Conservation (phyloP, 352 stramenopile genomes). For the Globisporangium apiculatum region DNA sequence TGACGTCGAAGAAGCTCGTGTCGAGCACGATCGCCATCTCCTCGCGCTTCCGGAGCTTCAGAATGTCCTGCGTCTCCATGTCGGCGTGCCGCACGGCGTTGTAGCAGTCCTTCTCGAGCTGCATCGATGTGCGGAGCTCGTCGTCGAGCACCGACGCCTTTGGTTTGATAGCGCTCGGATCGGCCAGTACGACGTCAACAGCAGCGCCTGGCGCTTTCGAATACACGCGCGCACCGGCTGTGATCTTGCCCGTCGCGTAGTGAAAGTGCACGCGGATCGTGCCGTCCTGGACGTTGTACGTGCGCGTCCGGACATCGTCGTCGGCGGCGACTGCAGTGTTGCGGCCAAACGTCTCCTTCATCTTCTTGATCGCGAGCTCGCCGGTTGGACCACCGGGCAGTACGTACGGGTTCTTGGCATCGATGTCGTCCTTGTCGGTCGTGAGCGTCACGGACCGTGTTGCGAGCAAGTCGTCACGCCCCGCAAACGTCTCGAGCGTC, state of each 20-base stretch:
- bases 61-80: constrained; percentile 88
- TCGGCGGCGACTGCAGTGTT: constrained; percentile 43
- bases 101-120: constrained; percentile 91
- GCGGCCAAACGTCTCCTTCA: constrained; percentile 90
- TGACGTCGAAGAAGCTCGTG: constrained; percentile 78
- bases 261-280: constrained; percentile 88
- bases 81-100: constrained; percentile 75
- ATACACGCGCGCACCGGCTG: constrained; percentile 69
- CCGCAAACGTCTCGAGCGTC: constrained; percentile 82
- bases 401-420: constrained; percentile 75
- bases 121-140: constrained; percentile 52
- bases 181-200: constrained; percentile 67
- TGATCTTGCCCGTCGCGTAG: constrained; percentile 91
- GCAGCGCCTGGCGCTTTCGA: constrained; percentile 63
- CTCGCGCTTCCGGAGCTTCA: constrained; percentile 84
- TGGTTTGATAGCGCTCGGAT: constrained; percentile 52
- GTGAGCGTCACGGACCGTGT: constrained; percentile 79
- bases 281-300: constrained; percentile 87
- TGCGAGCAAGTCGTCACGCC: constrained; percentile 78
- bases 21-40: constrained; percentile 84
- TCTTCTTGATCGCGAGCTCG: constrained; percentile 87
- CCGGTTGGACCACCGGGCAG: constrained; percentile 59
- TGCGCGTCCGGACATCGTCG: constrained; percentile 85
- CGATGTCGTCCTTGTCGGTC: constrained; percentile 68
- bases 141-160: constrained; percentile 75